Evolutionary conservation across 129 eudicot species (phyloP), one percentile per base, ranked within the genome.

Genomic region (Artemisia annua): DNA sequence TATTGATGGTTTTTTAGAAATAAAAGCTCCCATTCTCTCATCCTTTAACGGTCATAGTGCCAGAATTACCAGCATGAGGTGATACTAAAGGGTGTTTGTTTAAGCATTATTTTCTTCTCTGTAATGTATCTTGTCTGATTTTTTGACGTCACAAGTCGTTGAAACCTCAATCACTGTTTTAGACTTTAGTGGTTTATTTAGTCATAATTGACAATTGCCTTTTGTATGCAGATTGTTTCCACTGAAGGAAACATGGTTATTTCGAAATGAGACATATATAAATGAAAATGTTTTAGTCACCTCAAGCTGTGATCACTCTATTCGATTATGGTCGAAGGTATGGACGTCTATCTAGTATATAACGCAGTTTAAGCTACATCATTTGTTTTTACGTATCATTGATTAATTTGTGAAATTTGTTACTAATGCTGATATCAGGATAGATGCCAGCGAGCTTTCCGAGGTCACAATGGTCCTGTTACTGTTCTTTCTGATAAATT

Each of bases 271-370:
- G 63, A 60, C 83, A 20, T 84, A 77, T 48, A 72, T 73, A 69
- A 80, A 84, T 75, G 91, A 85, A 24, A 85, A 76, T 61, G 82
- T 87, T 74, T 77, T 92, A 74, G 78, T 92, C 46, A 86, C 97
- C 56, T 92, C 97, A 86, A 89, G 96, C 66, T 79, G 71, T 73
- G 97, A 92, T 78, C 96, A 82, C 80, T 81, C 83, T 15, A 89
- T 92, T 67, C 91, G 97, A 54, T 85, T 92, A 66, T 92, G 91
- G 97, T 89, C 82, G 83, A 89, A 87, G 97, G 97, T 92, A 83
- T 58, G 22, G 20, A 53, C 13, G 26, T 61, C 24, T 68, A n/a
- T 24, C 24, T 46, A 17, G 79, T 57, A 53, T 64, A 50, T 20
- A 18, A 11, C 18, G 63, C 30, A n/a, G 26, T 69, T 69, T 70